Conservation (phyloP, 768 basidiomycete genomes). For the Boletus bicolor region DNA sequence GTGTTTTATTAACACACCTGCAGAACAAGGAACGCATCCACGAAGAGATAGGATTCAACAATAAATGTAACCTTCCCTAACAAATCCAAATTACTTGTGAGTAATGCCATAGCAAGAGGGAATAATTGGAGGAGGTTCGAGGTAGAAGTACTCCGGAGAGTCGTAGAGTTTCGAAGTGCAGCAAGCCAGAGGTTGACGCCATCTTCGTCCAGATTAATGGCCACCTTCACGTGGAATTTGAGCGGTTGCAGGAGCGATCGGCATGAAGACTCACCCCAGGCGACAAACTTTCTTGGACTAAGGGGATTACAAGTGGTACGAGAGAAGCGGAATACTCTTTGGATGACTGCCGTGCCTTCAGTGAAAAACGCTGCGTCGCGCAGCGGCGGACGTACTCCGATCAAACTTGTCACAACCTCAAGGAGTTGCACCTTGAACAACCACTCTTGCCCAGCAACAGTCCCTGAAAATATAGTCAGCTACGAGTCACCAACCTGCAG, state of each 20-base stretch:
- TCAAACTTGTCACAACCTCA: slow-evolving; percentile 63
- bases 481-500: not conserved
- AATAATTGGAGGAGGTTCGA: slow-evolving; percentile 62
- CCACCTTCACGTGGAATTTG: slow-evolving; percentile 42
- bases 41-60: slow-evolving; percentile 75
- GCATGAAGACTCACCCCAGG: slow-evolving; percentile 42
- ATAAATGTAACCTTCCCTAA: slow-evolving; percentile 65
- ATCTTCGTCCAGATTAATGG: slow-evolving; percentile 75
- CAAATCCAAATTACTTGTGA: slow-evolving; percentile 70
- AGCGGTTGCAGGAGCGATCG: not conserved
- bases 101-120: slow-evolving; percentile 55
- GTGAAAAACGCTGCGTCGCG: not conserved
- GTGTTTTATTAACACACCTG: slow-evolving; percentile 44
- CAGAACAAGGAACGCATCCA: slow-evolving; percentile 59
- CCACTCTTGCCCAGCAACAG: slow-evolving; percentile 61
- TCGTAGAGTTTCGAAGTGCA: slow-evolving; percentile 61
- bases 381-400: slow-evolving; percentile 48
- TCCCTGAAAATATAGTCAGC: slow-evolving; percentile 48
- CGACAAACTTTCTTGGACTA: slow-evolving; percentile 63
- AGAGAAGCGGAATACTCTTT: slow-evolving; percentile 58
- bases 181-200: slow-evolving; percentile 72
- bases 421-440: slow-evolving; percentile 71
- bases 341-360: slow-evolving; percentile 49
- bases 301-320: slow-evolving; percentile 52
- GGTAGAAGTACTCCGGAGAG: slow-evolving; percentile 46